Evolutionary conservation across 495 filamentous ascomycete species (phyloP).

Genomic region (Cairneyella variabilis): DNA sequence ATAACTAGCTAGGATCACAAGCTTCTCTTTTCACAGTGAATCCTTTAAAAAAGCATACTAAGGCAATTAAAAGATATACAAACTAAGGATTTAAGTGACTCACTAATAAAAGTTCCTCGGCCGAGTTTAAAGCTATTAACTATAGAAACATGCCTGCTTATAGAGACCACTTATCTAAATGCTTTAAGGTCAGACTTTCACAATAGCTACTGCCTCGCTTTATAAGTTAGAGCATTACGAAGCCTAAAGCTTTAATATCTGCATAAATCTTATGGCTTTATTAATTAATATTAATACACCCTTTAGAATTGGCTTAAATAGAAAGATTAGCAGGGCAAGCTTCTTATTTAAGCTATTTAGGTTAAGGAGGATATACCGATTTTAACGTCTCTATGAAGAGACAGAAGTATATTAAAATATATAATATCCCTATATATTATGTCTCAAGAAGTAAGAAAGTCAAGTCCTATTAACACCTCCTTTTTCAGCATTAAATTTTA

Average conservation of each 20-base stretch:
- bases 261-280: conserved; percentile 6
- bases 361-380: conserved; percentile 7
- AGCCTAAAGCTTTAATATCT: conserved; percentile 12
- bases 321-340: too few species aligned
- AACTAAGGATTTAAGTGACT: too few species aligned
- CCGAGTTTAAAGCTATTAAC: conserved; percentile 5
- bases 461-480: too few species aligned
- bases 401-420: conserved; percentile 12
- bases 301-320: too few species aligned
- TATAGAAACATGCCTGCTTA: conserved; percentile 9
- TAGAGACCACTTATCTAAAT: conserved; percentile 11
- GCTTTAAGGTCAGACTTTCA: too few species aligned
- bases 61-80: conserved; percentile 11
- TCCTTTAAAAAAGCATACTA: conserved; percentile 7
- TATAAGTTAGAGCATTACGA: conserved; percentile 11
- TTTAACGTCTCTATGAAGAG: conserved; percentile 11
- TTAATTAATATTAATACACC: too few species aligned
- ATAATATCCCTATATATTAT: conserved; percentile 9
- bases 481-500: too few species aligned
- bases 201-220: not conserved
- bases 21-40: conserved; percentile 6
- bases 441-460: conserved; percentile 21
- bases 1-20: too few species aligned
- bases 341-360: too few species aligned
- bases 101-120: too few species aligned